Evolutionary conservation across 345 rosid genomes (phyloP).

Genomic region (Eucalyptus caleyi): DNA sequence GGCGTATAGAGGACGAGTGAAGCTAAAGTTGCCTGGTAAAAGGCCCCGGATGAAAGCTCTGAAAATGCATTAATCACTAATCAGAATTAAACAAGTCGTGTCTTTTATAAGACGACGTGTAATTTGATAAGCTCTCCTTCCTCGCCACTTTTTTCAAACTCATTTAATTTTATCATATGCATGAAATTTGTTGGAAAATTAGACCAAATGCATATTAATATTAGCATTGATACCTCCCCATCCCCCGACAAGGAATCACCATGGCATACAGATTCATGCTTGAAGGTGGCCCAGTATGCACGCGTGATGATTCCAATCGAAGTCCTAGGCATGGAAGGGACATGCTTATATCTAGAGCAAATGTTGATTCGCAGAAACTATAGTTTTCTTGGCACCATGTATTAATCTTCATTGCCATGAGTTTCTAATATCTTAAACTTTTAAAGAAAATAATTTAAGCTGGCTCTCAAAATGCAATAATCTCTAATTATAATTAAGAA

Average conservation of each 20-base stretch:
- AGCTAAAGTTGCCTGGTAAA: conserved; percentile 6
- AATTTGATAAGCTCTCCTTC: background rate
- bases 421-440: background rate
- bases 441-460: background rate
- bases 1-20: conserved; percentile 16
- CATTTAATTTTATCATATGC: background rate
- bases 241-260: background rate
- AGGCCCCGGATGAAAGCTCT: conserved; percentile 1
- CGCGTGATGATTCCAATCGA: background rate
- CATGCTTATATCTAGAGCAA: background rate
- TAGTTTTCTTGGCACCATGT: background rate
- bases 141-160: background rate
- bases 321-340: background rate
- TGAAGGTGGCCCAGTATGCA: background rate
- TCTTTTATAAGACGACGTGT: background rate
- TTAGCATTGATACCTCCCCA: background rate
- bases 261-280: background rate
- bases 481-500: too few relatives aligned
- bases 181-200: background rate
- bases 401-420: background rate
- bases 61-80: background rate
- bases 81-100: background rate
- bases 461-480: background rate
- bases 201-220: background rate
- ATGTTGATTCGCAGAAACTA: background rate